These are phyloP conservation scores for Flammula alnicola DNA, from an alignment of 1,284 basidiomycete species.

Conservation along the genomic window DNA sequence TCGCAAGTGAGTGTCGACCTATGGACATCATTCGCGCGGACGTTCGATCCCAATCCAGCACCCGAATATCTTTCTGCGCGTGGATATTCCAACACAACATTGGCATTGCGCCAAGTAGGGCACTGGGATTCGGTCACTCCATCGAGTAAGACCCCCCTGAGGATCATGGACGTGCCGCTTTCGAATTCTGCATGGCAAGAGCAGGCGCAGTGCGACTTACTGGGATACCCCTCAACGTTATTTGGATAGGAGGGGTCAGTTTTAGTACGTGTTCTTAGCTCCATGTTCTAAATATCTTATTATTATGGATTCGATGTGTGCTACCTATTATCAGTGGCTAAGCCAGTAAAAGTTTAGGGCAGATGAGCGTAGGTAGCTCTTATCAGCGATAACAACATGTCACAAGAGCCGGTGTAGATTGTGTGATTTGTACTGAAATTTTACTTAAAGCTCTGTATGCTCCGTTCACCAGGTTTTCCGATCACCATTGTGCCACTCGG, in stretches of 20 bases:
- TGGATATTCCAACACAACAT: conserved; percentile 29
- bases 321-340: no score
- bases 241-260: conserved; percentile 2
- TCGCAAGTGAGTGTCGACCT: conserved; percentile 33
- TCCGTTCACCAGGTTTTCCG: no score
- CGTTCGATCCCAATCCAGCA: conserved; percentile 34
- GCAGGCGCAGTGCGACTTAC: conserved; percentile 11
- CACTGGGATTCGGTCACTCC: conserved; percentile 12
- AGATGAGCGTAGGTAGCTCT: no score
- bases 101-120: conserved; percentile 4
- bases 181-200: conserved; percentile 8
- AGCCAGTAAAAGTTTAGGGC: no score
- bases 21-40: conserved; percentile 36
- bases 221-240: conserved; percentile 9
- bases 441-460: no score
- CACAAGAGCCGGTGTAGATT: no score
- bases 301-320: no score
- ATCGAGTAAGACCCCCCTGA: conserved; percentile 1
- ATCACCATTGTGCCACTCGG: no score
- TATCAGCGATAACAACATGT: no score
- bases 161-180: conserved; percentile 13
- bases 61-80: conserved; percentile 30
- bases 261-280: neutral
- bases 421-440: no score
- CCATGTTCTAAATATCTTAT: no score